Evolutionary conservation across 495 filamentous ascomycete species (phyloP), one percentile per base, ranked within the genome.

Genomic region (Neurospora sp.): DNA sequence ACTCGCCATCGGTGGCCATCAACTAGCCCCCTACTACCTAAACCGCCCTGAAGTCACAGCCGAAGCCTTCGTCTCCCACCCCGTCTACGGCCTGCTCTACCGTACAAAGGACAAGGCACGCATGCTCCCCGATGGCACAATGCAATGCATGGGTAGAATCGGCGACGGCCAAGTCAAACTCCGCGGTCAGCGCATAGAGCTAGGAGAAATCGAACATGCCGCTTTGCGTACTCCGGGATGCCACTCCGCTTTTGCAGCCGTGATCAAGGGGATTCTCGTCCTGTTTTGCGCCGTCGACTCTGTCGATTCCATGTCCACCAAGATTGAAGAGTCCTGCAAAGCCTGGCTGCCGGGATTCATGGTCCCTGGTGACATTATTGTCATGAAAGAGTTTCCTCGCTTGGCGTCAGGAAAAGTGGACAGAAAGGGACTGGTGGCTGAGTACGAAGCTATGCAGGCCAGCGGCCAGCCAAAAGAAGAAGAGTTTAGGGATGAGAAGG

Each of bases 61-160:
- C 16, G 84, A 86, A 62, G 89, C 91, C 0, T 97, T 97, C 78
- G 79, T 85, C 23, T 75, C 88, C 2, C 85, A 89, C 66, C 85
- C 80, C 9, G 12, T 35, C 1, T 86, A 82, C 79, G 86, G 79
- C 82, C 89, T 74, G 76, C 85, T 95, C 27, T 97, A 97, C 81
- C 86, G 92, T 31, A 98, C 95, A 3, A 94, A 94, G 5, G 94
- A 98, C 79, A 90, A 90, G 74, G 95, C 92, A 0, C 85, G 89
- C 18, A 86, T 94, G 42, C 82, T 90, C 9, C 81, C 86, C 1
- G 88, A 90, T 48, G 93, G 94, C 1, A 86, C 85, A 0, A 84
- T 97, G 2, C 92, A 97, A 75, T 96, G 92, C 77, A 87, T 94
- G 4, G 95, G 95, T 5, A 90, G 95, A 46, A 90, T 97, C 14